These are phyloP conservation scores for Wickerhamiella domercqiae DNA, from an alignment of 805 yeast species.

Conservation along the genomic window DNA sequence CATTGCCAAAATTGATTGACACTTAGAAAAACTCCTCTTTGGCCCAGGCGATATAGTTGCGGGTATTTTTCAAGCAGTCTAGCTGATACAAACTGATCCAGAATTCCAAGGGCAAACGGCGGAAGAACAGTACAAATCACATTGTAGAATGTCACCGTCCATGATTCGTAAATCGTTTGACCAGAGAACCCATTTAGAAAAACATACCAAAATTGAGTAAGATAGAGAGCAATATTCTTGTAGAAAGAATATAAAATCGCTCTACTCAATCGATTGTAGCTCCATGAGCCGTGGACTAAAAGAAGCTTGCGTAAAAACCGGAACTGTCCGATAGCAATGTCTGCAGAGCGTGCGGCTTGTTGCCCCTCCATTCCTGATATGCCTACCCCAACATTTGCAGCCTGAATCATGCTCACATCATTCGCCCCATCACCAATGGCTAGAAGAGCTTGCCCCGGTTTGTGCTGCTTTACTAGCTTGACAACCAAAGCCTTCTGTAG, in stretches of 20 bases:
- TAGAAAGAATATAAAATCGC: constrained; percentile 91
- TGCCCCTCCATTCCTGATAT: constrained; percentile 98
- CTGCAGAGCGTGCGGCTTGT: constrained; percentile 98
- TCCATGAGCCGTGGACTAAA: constrained; percentile 95
- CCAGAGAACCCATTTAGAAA: constrained; percentile 88
- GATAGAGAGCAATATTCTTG: constrained; percentile 86
- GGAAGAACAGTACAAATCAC: constrained; percentile 90
- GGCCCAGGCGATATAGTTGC: constrained; percentile 81
- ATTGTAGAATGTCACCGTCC: constrained; percentile 94
- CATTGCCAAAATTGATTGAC: constrained; percentile 93
- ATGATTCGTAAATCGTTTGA: constrained; percentile 88
- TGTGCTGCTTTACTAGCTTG: constrained; percentile 72
- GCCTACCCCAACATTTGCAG: constrained; percentile 98
- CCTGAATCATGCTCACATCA: constrained; percentile 98
- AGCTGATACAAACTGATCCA: constrained; percentile 91
- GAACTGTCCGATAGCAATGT: constrained; percentile 92
- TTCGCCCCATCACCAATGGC: constrained; percentile 99
- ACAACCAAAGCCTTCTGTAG: constrained; percentile 93
- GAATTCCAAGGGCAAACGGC: constrained; percentile 89
- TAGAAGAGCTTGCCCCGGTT: constrained; percentile 46
- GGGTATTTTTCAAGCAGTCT: constrained; percentile 83
- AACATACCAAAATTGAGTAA: constrained; percentile 98
- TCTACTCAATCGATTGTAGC: constrained; percentile 82
- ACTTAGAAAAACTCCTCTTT: constrained; percentile 73
- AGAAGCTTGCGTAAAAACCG: constrained; percentile 66